These are phyloP conservation scores for Psilocybe azurescens DNA, from an alignment of 768 basidiomycete genomes.

Conservation along the genomic window DNA sequence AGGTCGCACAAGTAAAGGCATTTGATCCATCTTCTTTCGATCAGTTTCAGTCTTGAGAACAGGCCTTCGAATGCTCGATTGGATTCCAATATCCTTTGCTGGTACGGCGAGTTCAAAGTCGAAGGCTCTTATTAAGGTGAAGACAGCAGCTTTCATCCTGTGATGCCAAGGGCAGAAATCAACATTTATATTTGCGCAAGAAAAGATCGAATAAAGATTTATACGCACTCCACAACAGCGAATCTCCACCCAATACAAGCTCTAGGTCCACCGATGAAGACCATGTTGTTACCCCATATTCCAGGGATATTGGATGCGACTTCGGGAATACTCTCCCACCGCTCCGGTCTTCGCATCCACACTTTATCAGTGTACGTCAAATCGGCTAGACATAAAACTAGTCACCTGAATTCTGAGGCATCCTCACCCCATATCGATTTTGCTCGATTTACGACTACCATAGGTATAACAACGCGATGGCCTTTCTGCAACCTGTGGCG, in stretches of 20 bases:
- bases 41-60: slow-evolving; percentile 38
- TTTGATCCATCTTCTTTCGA: slow-evolving; percentile 39
- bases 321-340: slow-evolving; percentile 58
- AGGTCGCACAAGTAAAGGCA: slow-evolving; percentile 44
- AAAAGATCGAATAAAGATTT: background rate
- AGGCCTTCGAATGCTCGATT: slow-evolving; percentile 39
- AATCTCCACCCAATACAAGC: slow-evolving; percentile 74
- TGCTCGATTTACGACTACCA: slow-evolving; percentile 54
- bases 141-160: slow-evolving; percentile 42
- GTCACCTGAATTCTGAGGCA: slow-evolving; percentile 61
- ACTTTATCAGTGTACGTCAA: background rate
- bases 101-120: slow-evolving; percentile 61
- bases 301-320: slow-evolving; percentile 49
- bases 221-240: slow-evolving; percentile 58
- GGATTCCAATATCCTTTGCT: slow-evolving; percentile 43
- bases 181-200: background rate
- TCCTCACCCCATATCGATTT: slow-evolving; percentile 66
- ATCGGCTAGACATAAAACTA: background rate
- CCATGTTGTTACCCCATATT: slow-evolving; percentile 55
- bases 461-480: slow-evolving; percentile 50
- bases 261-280: slow-evolving; percentile 66
- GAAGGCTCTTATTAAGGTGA: slow-evolving; percentile 55
- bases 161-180: background rate
- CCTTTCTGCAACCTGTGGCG: slow-evolving; percentile 43
- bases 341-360: slow-evolving; percentile 54